Evolutionary conservation across 1,139 yeast species (phyloP).

Genomic region (Suzukiozyma palmioleophila): DNA sequence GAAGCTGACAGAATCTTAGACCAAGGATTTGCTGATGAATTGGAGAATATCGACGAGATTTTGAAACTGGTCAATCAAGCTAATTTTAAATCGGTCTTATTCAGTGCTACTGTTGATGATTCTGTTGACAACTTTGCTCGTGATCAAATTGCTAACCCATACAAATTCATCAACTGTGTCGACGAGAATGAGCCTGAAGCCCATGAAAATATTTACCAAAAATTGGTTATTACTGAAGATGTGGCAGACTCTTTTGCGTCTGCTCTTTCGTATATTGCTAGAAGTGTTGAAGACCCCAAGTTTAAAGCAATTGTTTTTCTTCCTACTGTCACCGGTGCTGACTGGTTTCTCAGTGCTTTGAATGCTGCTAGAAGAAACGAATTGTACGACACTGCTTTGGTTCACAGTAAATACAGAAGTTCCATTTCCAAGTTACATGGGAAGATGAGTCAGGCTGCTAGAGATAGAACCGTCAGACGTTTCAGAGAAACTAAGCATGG

Average conservation of each 20-base stretch:
- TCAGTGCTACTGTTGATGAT: slow-evolving; percentile 83
- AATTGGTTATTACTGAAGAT: slow-evolving; percentile 46
- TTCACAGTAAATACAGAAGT: slow-evolving; percentile 8
- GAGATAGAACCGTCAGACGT: slow-evolving; percentile 53
- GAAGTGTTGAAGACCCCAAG: slow-evolving; percentile 19
- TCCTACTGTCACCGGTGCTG: slow-evolving; percentile 72
- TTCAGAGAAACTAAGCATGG: slow-evolving; percentile 53
- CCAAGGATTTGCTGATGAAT: slow-evolving; percentile 66
- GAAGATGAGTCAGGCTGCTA: slow-evolving; percentile 58
- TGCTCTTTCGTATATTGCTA: slow-evolving; percentile 45
- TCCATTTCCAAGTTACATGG: slow-evolving; percentile 56
- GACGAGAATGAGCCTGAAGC: slow-evolving; percentile 73
- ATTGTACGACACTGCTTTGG: slow-evolving; percentile 8
- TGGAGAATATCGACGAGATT: slow-evolving; percentile 50
- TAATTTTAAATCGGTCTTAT: slow-evolving; percentile 60
- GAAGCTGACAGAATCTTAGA: slow-evolving; percentile 78
- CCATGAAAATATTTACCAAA: slow-evolving; percentile 73
- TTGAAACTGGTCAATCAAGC: slow-evolving; percentile 23
- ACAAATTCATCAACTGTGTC: slow-evolving; percentile 71
- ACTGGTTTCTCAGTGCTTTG: slow-evolving; percentile 28
- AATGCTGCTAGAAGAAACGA: slow-evolving; percentile 12
- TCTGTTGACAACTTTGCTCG: slow-evolving; percentile 64
- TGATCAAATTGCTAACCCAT: slow-evolving; percentile 58
- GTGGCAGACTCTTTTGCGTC: slow-evolving; percentile 50
- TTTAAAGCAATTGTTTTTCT: slow-evolving; percentile 80